Percentiles rank a stretch among this genome's conserved stretches.
Evolutionary conservation across 306 rosid genomes (phyloP).

Genomic region (Rubus parviflorus): DNA sequence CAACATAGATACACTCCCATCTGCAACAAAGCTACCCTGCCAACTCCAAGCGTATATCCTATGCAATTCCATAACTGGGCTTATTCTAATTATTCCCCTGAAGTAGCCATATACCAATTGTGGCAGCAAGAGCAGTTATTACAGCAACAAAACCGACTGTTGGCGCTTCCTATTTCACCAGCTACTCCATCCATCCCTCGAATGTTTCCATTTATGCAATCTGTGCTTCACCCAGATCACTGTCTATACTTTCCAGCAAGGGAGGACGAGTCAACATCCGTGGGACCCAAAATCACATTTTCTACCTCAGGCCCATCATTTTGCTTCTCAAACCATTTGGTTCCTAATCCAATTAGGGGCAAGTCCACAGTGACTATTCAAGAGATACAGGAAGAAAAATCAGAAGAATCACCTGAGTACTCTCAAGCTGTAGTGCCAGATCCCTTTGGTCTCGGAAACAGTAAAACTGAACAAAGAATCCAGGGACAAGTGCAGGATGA

Average conservation of each 20-base stretch:
- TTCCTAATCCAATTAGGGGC: constrained; percentile 42
- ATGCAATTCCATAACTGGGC: constrained; percentile 48
- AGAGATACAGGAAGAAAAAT: constrained; percentile 70
- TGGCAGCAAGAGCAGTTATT: constrained; percentile 75
- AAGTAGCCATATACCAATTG: constrained; percentile 56
- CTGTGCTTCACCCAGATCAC: constrained; percentile 54
- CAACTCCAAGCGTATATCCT: constrained; percentile 38
- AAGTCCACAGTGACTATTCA: constrained; percentile 68
- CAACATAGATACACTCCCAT: constrained; percentile 34
- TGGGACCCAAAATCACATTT: constrained; percentile 45
- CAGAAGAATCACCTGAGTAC: constrained; percentile 39
- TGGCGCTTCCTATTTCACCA: constrained; percentile 57
- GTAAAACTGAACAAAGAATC: constrained; percentile 32
- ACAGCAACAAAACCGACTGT: constrained; percentile 51
- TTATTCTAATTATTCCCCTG: constrained; percentile 52
- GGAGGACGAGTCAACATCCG: constrained; percentile 49
- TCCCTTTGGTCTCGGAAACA: constrained; percentile 29
- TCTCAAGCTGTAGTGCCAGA: constrained; percentile 25
- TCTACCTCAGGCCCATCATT: constrained; percentile 55
- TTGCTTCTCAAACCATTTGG: constrained; percentile 44
- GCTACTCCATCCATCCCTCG: constrained; percentile 47
- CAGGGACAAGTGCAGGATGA: constrained; percentile 34
- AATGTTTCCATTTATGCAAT: constrained; percentile 62
- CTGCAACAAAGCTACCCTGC: constrained; percentile 35
- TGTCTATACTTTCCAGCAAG: constrained; percentile 55